Base-by-base conservation (phyloP, 2,329 filamentous ascomycete genomes). In the Dactylellina haptotyla region DNA sequence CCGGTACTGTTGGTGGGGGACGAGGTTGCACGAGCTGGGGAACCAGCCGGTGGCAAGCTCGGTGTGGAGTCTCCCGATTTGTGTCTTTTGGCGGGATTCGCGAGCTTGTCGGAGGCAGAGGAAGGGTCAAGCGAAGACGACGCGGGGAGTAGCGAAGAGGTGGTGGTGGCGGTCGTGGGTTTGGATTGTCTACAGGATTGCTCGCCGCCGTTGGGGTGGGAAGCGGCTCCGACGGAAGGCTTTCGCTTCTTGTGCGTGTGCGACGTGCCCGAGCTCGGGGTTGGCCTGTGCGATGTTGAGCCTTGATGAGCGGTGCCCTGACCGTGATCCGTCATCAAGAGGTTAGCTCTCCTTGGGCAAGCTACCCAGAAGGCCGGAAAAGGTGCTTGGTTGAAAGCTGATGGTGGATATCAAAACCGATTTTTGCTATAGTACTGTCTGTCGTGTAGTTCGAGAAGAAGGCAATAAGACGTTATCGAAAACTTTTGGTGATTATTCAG, bases 281-380 rank as follows among this genome's bases (percentile, higher is more conserved):
- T 34, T 43, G 54, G 39, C 53, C 59, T 72, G 46, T 51, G 53
- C 30, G 67, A 65, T 26, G 69, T 66, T 46, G 69, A 62, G 32
- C 37, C 54, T 65, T 72, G 67, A 50, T 65, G 59, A 56, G 59
- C 59, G 53, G 53, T 43, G 45, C 26, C 48, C 46, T 41, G 61
- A 53, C 56, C 43, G 43, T 58, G 63, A 65, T 51, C 69, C 69
- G 69, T 65, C 69, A 73, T 73, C 54, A 66, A 73, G 48, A 56
- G 46, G 61, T 50, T 57, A 16, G 59, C 59, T 46, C 59, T 64
- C 46, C 59, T 63, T 43, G 58, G 58, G 46, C 37, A 20, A n/a
- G 26, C 23, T 25, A 53, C 58, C 58, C 59, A 64, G 48, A 56
- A 46, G 34, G 48, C 34, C 45, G 4, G 23, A 39, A 30, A 37